Base-by-base conservation (phyloP, 768 basidiomycete species). In the Pulveroboletus sp. region DNA sequence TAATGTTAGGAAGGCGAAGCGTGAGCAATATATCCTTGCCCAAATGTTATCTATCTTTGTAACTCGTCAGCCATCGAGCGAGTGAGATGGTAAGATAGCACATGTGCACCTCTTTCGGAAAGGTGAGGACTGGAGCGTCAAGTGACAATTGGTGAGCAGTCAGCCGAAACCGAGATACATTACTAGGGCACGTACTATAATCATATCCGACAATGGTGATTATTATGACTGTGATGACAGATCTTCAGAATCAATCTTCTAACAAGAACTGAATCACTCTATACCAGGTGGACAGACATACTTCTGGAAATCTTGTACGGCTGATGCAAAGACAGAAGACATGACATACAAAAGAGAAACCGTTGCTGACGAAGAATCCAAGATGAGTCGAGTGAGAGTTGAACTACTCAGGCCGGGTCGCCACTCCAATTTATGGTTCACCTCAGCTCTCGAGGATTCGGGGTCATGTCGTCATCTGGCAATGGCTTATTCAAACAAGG, bases 61-160 rank as follows among this genome's bases (percentile, higher is more conserved):
- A 12, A 29, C 6, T 29, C 27, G 12, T 29, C 12, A 29, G 6
- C 12, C 27, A 12, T 39, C 22, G 19, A 32, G 19, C 22, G 12
- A 19, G n/a, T n/a, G 7, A 5, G 6, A n/a, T 9, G 10, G 12
- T 20, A 19, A 30, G 14, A 20, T 14, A 17, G 23, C 0, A 22
- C n/a, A n/a, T n/a, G n/a, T n/a, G n/a, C 43, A 57, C 56, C 44
- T 57, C 56, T 39, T 37, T 29, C 12, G 56, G n/a, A 32, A 57
- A 40, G 3, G 54, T 57, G 22, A 57, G 55, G 26, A 40, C 56
- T 57, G n/a, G 26, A 41, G 40, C 13, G 24, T 22, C n/a, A 14
- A 11, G 24, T 2, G 22, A 19, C 1, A 42, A 17, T 32, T 23
- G 22, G 7, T 7, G 13, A 32, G 32, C 13, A 22, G 9, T 4